A percentile compares a stretch with the other conserved stretches of the same genome.
These are phyloP conservation scores for Kodamaea hsintzibuensis DNA, from an alignment of 805 yeast species.

Conservation along the genomic window DNA sequence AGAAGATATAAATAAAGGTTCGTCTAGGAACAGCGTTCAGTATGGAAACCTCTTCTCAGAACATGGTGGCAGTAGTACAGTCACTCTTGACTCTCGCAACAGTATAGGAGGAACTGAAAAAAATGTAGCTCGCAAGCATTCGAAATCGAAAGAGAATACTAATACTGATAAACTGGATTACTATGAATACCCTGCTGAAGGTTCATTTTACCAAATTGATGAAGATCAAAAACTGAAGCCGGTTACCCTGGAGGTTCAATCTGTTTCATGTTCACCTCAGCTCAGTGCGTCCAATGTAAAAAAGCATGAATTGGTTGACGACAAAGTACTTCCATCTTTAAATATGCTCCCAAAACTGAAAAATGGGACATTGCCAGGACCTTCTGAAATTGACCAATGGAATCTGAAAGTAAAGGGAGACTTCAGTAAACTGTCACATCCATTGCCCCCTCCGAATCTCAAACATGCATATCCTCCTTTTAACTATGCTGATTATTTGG, in stretches of 20 bases:
- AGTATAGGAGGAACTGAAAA: background rate
- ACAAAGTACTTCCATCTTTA: conserved; percentile 5
- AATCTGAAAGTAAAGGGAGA: background rate
- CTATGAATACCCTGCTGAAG: conserved; percentile 24
- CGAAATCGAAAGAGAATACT: conserved; percentile 11
- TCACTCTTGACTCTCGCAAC: background rate
- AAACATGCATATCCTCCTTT: conserved; percentile 2
- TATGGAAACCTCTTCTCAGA: conserved; percentile 1
- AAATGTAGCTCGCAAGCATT: background rate
- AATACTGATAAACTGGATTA: conserved; percentile 17
- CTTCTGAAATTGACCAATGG: conserved; percentile 9
- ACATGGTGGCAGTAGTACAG: background rate
- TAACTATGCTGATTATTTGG: background rate
- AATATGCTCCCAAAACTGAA: conserved; percentile 1
- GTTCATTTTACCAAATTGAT: conserved; percentile 11
- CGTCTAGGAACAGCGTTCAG: background rate
- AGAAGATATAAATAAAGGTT: background rate
- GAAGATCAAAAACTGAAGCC: background rate
- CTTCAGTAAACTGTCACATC: background rate
- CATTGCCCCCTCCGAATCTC: background rate
- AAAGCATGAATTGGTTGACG: conserved; percentile 8
- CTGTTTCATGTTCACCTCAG: background rate
- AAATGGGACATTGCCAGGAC: conserved; percentile 5
- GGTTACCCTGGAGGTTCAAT: background rate
- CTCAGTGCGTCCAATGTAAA: conserved; percentile 11